These are phyloP conservation scores for Podaxis sp. DNA, from an alignment of 768 basidiomycete species.

Conservation along the genomic window DNA sequence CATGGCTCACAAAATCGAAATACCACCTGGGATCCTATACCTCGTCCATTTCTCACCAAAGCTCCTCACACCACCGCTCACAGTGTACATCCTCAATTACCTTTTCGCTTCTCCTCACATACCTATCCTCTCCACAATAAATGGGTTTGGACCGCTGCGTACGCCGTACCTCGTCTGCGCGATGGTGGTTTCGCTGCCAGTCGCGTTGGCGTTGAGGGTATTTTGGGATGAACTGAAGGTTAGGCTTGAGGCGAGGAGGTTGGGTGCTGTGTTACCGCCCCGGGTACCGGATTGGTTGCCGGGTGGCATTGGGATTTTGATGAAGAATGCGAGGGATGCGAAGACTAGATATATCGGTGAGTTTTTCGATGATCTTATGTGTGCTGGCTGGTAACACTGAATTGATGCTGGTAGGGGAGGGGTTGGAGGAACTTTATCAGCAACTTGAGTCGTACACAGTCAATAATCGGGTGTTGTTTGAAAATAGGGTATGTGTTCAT, in stretches of 20 bases:
- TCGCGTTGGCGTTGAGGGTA: conserved; percentile 14
- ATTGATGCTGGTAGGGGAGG: conserved; percentile 17
- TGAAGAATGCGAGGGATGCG: conserved; percentile 15
- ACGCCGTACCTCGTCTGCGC: conserved; percentile 2
- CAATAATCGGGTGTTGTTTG: conserved; percentile 20
- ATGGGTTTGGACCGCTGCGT: background rate
- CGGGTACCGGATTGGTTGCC: conserved; percentile 15
- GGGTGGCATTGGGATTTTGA: conserved; percentile 16
- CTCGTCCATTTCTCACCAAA: conserved; percentile 17
- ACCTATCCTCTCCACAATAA: background rate
- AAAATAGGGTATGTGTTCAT: conserved; percentile 20
- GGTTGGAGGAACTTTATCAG: conserved; percentile 19
- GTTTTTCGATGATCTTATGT: background rate
- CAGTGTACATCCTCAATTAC: conserved; percentile 14
- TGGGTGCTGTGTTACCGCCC: conserved; percentile 19
- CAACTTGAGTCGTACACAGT: conserved; percentile 18
- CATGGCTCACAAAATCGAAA: conserved; percentile 10
- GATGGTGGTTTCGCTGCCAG: conserved; percentile 16
- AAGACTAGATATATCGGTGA: conserved; percentile 30
- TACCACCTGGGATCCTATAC: conserved; percentile 23
- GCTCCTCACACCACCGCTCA: conserved; percentile 18
- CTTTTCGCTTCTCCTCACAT: background rate
- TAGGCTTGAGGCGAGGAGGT: conserved; percentile 15
- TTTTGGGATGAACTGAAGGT: conserved; percentile 14
- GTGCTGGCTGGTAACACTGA: background rate